Percentiles rank a stretch among this genome's conserved stretches.
These are phyloP conservation scores for Hordeum marinum DNA, from an alignment of 176 grass and related monocot species.

Conservation along the genomic window DNA sequence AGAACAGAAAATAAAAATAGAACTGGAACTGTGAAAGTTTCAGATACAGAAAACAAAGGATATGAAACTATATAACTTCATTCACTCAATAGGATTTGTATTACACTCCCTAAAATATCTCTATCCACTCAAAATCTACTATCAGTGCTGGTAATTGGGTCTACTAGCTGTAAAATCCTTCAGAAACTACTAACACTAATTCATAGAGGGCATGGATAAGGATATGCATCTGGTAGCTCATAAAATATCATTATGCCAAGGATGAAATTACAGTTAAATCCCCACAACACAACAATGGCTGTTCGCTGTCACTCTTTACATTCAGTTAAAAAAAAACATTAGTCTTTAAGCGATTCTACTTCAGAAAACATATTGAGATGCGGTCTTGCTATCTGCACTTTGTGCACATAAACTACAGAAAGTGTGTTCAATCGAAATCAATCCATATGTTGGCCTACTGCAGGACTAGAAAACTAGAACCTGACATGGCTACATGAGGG, in stretches of 20 bases:
- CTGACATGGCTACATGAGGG: neutral
- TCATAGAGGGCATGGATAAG: neutral
- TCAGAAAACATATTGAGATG: neutral
- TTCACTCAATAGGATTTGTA: neutral
- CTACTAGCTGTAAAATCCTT: neutral
- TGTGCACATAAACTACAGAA: neutral
- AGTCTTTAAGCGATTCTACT: neutral
- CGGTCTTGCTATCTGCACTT: neutral
- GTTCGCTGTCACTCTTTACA: neutral
- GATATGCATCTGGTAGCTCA: neutral
- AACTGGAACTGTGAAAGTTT: neutral
- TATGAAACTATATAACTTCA: too few species aligned
- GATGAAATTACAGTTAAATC: constrained; percentile 1
- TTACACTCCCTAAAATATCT: neutral
- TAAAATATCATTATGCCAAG: neutral
- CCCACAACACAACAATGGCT: neutral
- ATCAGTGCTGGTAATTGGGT: neutral
- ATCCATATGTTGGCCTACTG: neutral
- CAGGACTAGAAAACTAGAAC: neutral
- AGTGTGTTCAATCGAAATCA: neutral
- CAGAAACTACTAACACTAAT: neutral
- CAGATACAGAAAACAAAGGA: neutral
- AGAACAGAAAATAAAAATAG: neutral
- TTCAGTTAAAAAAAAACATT: too few species aligned
- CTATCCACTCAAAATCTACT: neutral